Evolutionary conservation across 2,329 filamentous ascomycete species (phyloP).

Genomic region (Rhynchosporium agropyri): DNA sequence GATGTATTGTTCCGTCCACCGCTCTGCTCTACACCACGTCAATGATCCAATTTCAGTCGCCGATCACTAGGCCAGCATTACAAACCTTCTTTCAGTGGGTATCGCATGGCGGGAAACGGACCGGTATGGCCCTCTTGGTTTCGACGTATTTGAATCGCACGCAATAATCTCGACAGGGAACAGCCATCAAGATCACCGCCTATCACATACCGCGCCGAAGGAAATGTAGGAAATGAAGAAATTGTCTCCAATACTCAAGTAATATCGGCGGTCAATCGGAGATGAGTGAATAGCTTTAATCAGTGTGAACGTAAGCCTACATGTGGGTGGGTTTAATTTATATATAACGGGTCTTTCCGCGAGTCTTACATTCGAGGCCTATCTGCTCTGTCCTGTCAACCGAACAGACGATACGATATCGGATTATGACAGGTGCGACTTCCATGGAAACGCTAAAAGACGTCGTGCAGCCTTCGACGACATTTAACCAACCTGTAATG

Average conservation of each 20-base stretch:
- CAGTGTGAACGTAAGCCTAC: neutral
- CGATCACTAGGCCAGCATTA: slow-evolving; percentile 2
- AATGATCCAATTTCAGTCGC: neutral
- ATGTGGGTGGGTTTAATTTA: neutral
- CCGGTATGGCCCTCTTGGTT: neutral
- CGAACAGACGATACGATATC: neutral
- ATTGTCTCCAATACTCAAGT: neutral
- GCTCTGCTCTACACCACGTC: neutral
- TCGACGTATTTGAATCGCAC: slow-evolving; percentile 5
- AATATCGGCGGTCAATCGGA: neutral
- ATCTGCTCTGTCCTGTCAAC: neutral
- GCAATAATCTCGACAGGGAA: slow-evolving; percentile 12
- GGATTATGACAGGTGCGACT: neutral
- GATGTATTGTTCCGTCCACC: neutral
- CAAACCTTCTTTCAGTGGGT: neutral
- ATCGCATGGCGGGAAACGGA: neutral
- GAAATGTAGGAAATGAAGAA: neutral
- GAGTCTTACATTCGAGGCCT: neutral
- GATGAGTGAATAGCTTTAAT: neutral
- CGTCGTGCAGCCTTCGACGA: neutral
- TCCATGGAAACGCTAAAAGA: slow-evolving; percentile 3
- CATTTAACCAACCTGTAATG: slow-evolving; percentile 10
- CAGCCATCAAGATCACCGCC: slow-evolving; percentile 11
- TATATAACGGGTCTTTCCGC: neutral
- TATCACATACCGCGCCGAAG: neutral